phyloP scores from a whole-genome alignment of 352 stramenopile species.

The Saprolegnia diclina region DNA sequence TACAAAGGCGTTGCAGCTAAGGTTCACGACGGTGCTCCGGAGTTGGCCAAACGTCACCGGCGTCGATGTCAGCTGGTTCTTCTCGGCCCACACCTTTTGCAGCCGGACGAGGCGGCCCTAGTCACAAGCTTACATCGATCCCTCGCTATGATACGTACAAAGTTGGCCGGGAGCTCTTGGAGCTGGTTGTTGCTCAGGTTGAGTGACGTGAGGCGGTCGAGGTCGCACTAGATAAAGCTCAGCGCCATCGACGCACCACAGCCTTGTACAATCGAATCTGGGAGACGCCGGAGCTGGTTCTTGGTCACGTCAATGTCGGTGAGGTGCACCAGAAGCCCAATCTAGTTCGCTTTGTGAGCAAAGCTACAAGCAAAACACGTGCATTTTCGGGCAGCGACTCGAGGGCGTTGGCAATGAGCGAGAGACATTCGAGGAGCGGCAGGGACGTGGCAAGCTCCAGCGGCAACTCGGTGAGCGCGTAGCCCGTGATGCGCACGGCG shows the following conservation, averaged over 20 bases:
- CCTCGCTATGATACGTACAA: conserved; percentile 28
- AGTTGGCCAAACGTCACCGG: conserved; percentile 42
- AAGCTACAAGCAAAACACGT: background rate
- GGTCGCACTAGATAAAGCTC: conserved; percentile 3
- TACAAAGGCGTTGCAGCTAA: conserved; percentile 41
- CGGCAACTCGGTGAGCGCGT: conserved; percentile 37
- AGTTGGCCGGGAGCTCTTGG: conserved; percentile 38
- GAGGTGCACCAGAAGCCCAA: conserved; percentile 36
- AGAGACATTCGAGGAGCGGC: conserved; percentile 40
- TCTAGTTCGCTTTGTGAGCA: conserved; percentile 21
- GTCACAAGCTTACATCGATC: background rate
- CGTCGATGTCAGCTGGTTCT: conserved; percentile 42
- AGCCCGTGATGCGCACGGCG: conserved; percentile 50
- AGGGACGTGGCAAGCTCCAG: conserved; percentile 32
- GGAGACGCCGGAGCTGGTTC: conserved; percentile 43
- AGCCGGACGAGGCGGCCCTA: conserved; percentile 32
- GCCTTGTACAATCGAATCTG: conserved; percentile 35
- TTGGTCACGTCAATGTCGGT: conserved; percentile 56
- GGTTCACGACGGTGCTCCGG: conserved; percentile 35
- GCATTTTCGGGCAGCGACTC: conserved; percentile 47
- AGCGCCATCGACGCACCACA: background rate
- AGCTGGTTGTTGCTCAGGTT: conserved; percentile 53
- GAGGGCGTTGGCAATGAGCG: conserved; percentile 43
- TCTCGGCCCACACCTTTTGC: conserved; percentile 45
- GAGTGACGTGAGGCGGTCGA: conserved; percentile 31